Evolutionary conservation across 1,139 yeast species (phyloP), one percentile per base, ranked within the genome.

Genomic region (Lodderomyces parapsilosis): DNA sequence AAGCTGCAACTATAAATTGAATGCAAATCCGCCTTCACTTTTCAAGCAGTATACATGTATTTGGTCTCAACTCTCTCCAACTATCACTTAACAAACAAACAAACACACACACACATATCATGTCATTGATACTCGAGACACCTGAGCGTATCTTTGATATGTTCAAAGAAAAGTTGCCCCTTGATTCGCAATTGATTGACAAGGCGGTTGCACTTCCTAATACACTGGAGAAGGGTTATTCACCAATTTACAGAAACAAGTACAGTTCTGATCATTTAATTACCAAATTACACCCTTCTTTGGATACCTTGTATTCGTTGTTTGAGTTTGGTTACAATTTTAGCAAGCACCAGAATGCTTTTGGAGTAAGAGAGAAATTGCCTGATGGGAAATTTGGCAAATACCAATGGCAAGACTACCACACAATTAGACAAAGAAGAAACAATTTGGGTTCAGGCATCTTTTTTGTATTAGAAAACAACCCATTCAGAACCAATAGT

Each of bases 371-470:
- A 46, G 55, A 55, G 1, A 38, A 42, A 25, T 64, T 55, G 38
- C 68, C 70, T 40, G 72, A 72, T 44, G 75, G 69, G n/a, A 63
- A 74, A 6, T 68, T 70, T 39, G 71, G 65, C 39, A 52, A 53
- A 22, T 86, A 78, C 61, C 64, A 63, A 27, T 86, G 69, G 63
- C 69, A 75, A 49, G 59, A 76, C 7, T 83, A 74, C 55, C 51
- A 50, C 11, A 59, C 68, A 35, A 66, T 78, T 8, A 63, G 65
- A 25, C 50, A 58, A 37, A 67, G 82, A 41, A 72, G 77, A 43
- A 60, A 63, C 40, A 62, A 76, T 42, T 66, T 86, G 36, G 94
- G 90, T 4, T 66, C 87, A 2, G 95, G 94, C 10, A 55, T 86
- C 24, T 69, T 81, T 50, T 70, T 78, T 39, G 60, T 78, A 11